phyloP scores from a whole-genome alignment of 116 monocot species.

The Zostera marina region DNA sequence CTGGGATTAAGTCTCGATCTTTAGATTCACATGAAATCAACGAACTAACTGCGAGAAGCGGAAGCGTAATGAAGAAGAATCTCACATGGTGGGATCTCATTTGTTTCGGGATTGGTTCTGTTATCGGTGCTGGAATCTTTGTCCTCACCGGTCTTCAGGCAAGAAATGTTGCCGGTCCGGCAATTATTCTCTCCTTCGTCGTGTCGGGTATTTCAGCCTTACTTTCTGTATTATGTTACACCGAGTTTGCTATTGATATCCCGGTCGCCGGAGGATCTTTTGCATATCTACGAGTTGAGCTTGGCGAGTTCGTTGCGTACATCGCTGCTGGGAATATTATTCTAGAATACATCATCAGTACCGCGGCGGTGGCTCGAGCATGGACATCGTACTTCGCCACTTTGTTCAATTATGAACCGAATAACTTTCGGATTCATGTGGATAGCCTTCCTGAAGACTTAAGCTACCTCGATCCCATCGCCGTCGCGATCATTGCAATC shows the following conservation, averaged over 20 bases:
- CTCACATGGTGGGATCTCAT: constrained; percentile 66
- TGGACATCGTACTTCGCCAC: constrained; percentile 94
- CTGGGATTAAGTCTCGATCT: constrained; percentile 34
- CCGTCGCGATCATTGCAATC: constrained; percentile 29
- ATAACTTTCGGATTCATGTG: constrained; percentile 69
- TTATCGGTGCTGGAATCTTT: constrained; percentile 68
- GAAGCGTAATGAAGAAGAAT: constrained; percentile 51
- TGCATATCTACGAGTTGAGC: constrained; percentile 75
- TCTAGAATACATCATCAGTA: constrained; percentile 68
- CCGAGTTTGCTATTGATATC: constrained; percentile 66
- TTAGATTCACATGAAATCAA: constrained; percentile 27
- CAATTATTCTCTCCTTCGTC: constrained; percentile 55
- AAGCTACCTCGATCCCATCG: constrained; percentile 59
- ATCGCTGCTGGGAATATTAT: constrained; percentile 88
- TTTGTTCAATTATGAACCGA: constrained; percentile 48
- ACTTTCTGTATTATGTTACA: constrained; percentile 56
- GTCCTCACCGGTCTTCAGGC: constrained; percentile 61
- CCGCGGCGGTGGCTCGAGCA: constrained; percentile 58
- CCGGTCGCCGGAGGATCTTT: constrained; percentile 74
- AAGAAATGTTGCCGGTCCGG: constrained; percentile 28
- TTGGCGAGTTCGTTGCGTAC: constrained; percentile 84
- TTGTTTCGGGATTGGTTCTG: constrained; percentile 65
- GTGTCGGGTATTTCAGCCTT: constrained; percentile 49
- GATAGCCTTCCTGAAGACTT: constrained; percentile 30
- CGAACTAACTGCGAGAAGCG: constrained; percentile 37